Conservation (phyloP, 441 rosid genomes). For the Populus hybrid region DNA sequence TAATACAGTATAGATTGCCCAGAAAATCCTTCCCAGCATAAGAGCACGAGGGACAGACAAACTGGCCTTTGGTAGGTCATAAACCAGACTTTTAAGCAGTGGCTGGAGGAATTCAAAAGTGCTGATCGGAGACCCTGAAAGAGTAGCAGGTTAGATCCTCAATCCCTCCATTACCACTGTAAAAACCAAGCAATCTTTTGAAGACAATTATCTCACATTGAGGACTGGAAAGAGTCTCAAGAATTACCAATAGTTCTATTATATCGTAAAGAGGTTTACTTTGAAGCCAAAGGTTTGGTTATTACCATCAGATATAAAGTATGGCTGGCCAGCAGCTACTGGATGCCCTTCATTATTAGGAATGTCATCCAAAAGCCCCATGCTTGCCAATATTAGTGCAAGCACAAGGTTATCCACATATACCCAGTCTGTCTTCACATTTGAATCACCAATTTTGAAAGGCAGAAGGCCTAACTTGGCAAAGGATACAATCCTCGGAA, state of each 20-base stretch:
- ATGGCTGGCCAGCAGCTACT: slow-evolving; percentile 89
- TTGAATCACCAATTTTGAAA: slow-evolving; percentile 67
- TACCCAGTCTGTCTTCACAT: slow-evolving; percentile 84
- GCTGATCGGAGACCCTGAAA: slow-evolving; percentile 79
- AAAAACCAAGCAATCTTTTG: background rate
- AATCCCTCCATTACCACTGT: background rate
- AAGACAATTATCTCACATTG: background rate
- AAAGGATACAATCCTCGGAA: slow-evolving; percentile 75
- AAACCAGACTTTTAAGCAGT: slow-evolving; percentile 65
- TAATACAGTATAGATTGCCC: slow-evolving; percentile 52
- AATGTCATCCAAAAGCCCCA: slow-evolving; percentile 91
- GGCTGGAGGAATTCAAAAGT: slow-evolving; percentile 73
- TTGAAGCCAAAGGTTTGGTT: background rate
- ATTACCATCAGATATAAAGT: slow-evolving; percentile 33
- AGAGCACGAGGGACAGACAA: slow-evolving; percentile 57
- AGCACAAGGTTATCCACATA: slow-evolving; percentile 76
- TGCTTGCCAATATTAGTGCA: slow-evolving; percentile 78
- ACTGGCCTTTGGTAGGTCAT: slow-evolving; percentile 60
- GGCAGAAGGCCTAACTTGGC: slow-evolving; percentile 66
- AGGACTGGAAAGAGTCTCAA: background rate
- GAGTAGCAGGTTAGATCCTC: slow-evolving; percentile 9
- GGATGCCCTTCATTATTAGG: slow-evolving; percentile 63
- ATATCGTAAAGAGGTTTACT: no score
- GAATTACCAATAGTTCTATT: background rate
- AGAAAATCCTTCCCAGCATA: slow-evolving; percentile 50